Base-by-base conservation (phyloP, 306 rosid genomes). In the Luffa acutangula region DNA sequence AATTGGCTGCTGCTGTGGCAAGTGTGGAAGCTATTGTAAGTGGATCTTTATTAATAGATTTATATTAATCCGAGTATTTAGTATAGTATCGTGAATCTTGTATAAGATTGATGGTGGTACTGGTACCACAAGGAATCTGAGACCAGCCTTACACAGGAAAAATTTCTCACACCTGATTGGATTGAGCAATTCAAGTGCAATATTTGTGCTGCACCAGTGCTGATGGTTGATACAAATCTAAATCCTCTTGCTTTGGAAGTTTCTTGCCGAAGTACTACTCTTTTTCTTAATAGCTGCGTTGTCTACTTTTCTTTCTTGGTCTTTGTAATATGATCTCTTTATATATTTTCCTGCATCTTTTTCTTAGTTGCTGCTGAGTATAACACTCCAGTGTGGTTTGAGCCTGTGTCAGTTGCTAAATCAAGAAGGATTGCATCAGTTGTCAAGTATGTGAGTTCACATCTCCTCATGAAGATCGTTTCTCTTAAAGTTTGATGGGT, bases 331-430 rank as follows among this genome's bases (percentile, higher is more conserved):
- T 31, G 41, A 72, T 45, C 75, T 51, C 25, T 49, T 2, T 33
- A 49, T 33, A 15, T 74, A 8, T 49, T 79, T 75, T 83, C n/a
- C 9, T 71, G 59, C 8, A 51, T 79, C 49, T 46, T 33, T 51
- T 85, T 65, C 7, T 14, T 86, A 92, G 98, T 92, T 78, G 97
- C 96, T 1, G 92, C 91, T 56, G 90, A 85, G 37, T 82, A 73
- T 67, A 79, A 76, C 37, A 81, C 91, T 78, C 97, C 96, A 67
- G 91, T 94, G 75, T 94, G 97, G 96, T 94, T 94, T 88, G 98
- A 94, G 86, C 97, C 98, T 17, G 98, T 94, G 15, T 92, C 97
- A 1, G 97, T 94, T 84, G 86, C 88, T 79, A 94, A 94, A 87
- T 89, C 98, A 49, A 84, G 78, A 88, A 94, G 91, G 87, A 87